phyloP scores from a whole-genome alignment of 2,329 filamentous ascomycete genomes.

The Knoxdaviesia capensis region DNA sequence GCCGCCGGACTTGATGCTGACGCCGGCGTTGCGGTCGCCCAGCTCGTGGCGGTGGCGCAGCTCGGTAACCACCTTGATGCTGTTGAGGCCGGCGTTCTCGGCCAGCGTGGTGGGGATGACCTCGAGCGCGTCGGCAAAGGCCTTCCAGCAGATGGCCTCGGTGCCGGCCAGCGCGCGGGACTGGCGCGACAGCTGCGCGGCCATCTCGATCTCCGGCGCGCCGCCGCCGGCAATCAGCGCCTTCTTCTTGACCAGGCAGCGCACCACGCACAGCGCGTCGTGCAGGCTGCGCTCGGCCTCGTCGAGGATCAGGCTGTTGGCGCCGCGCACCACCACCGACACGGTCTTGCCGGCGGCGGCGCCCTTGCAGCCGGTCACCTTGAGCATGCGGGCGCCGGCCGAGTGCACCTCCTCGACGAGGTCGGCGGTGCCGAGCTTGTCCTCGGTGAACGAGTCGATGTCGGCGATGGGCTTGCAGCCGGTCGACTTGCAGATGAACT shows the following conservation, averaged over 20 bases:
- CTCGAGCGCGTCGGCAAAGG: constrained; percentile 93
- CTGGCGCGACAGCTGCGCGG: constrained; percentile 64
- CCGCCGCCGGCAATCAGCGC: constrained; percentile 95
- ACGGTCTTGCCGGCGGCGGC: constrained; percentile 66
- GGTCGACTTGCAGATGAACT: constrained; percentile 98
- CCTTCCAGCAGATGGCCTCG: constrained; percentile 97
- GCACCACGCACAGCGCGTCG: constrained; percentile 92
- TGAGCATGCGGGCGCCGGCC: constrained; percentile 79
- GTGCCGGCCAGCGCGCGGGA: constrained; percentile 73
- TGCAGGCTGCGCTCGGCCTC: constrained; percentile 94
- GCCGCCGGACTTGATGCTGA: constrained; percentile 93
- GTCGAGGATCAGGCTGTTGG: constrained; percentile 85
- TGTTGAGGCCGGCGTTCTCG: constrained; percentile 93
- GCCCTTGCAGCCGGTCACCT: constrained; percentile 77
- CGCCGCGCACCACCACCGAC: constrained; percentile 83
- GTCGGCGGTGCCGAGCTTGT: constrained; percentile 88
- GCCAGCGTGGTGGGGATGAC: constrained; percentile 91
- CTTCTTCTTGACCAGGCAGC: constrained; percentile 97
- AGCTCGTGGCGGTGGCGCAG: constrained; percentile 84
- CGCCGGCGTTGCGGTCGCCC: constrained; percentile 87
- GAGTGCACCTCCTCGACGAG: constrained; percentile 81
- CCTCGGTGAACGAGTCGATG: constrained; percentile 94
- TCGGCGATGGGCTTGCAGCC: constrained; percentile 98
- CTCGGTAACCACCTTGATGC: constrained; percentile 96
- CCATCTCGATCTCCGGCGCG: constrained; percentile 91